These are phyloP conservation scores for Chalciporus piperatus DNA, from an alignment of 768 basidiomycete genomes.

Conservation along the genomic window DNA sequence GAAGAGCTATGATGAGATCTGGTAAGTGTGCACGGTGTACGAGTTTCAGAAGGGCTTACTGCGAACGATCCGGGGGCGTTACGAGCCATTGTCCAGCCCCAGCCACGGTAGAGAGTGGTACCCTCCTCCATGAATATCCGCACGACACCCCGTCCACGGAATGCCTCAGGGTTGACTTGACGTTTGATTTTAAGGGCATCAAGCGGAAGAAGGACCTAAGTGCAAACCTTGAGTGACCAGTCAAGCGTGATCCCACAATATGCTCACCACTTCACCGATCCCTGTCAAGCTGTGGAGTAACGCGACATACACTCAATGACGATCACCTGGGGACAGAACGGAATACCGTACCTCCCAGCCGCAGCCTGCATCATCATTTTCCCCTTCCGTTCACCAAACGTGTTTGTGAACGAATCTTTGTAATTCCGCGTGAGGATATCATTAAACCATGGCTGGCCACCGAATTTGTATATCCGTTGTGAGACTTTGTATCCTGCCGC, in stretches of 20 bases:
- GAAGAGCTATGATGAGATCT: slow-evolving; percentile 65
- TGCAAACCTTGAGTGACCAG: background rate
- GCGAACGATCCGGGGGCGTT: slow-evolving; percentile 97
- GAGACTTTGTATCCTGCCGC: slow-evolving; percentile 97
- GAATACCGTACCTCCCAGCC: slow-evolving; percentile 74
- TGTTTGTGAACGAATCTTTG: slow-evolving; percentile 74
- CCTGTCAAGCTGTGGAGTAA: slow-evolving; percentile 49
- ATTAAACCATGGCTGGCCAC: slow-evolving; percentile 97
- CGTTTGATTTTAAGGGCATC: slow-evolving; percentile 98
- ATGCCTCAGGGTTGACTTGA: slow-evolving; percentile 97
- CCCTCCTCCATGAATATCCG: slow-evolving; percentile 93
- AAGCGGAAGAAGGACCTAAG: slow-evolving; percentile 85
- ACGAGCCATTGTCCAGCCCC: slow-evolving; percentile 98
- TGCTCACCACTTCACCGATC: slow-evolving; percentile 92
- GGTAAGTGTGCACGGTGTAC: background rate
- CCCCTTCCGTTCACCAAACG: slow-evolving; percentile 92
- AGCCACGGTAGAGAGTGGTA: slow-evolving; percentile 88
- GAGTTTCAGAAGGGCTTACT: slow-evolving; percentile 45
- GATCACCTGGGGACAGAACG: background rate
- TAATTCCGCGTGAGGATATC: slow-evolving; percentile 84
- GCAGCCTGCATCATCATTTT: slow-evolving; percentile 95
- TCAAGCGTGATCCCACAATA: background rate
- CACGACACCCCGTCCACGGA: slow-evolving; percentile 89
- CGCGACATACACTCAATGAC: background rate
- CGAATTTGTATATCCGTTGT: slow-evolving; percentile 96